Evolutionary conservation across 2,329 filamentous ascomycete species (phyloP), one percentile per base, ranked within the genome.

Genomic region (Sporothrix humicola): DNA sequence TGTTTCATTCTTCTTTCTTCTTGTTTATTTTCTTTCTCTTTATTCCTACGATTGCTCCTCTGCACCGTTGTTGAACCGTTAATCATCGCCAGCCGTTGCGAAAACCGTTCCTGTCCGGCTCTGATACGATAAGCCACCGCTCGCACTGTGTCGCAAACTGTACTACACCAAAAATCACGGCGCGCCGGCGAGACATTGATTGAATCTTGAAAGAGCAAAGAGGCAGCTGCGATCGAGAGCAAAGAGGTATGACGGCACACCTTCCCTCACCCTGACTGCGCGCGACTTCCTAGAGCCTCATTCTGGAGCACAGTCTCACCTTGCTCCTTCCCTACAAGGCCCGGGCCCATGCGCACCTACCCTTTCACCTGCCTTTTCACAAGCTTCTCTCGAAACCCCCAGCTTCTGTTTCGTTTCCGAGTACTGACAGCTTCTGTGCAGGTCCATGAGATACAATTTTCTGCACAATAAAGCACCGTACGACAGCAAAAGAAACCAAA

Each of bases 101-200:
- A 69, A 8, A 54, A 37, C 7, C 23, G 23, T 52, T 44, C n/a
- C 69, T 44, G 9, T 61, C 52, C 5, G 13, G 20, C 20, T 9
- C 20, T 56, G 31, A 37, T 37, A 37, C 7, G 31, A 37, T 37
- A 37, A 37, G 31, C 4, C n/a, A 26, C 37, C 17, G 17, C 5
- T 69, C 65, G 54, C 65, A 61, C 72, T 73, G 65, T 73, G 56
- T 13, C 63, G 26, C 63, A 68, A 70, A 59, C 69, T 59, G 69
- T 59, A 37, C 17, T 26, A 37, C 69, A 59, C 42, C 69, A 31
- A 71, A 70, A 70, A 58, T 46, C 9, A 48, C 50, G 31, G 37
- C 66, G 23, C 48, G 66, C 46, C 46, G 65, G 46, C 26, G 65
- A 56, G 61, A 31, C 23, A 69, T 37, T 37, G 31, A 37, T 37